These are phyloP conservation scores for Paraphaeosphaeria sporulosa DNA, from an alignment of 2,329 filamentous ascomycete species.

Conservation along the genomic window DNA sequence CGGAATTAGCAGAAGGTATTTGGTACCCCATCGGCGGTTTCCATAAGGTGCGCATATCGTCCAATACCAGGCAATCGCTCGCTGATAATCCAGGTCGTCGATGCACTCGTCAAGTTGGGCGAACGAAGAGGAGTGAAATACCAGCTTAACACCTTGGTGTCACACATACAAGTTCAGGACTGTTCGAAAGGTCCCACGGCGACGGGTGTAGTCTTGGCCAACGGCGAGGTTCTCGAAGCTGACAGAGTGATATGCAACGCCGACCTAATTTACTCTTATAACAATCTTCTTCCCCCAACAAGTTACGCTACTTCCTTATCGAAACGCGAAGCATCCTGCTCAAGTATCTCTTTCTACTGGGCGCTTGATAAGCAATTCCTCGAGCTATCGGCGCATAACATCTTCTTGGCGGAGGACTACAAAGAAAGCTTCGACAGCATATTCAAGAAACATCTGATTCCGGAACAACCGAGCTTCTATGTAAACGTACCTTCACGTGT, in stretches of 20 bases:
- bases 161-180: slow-evolving; percentile 63
- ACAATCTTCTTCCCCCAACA: slow-evolving; percentile 68
- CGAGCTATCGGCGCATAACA: slow-evolving; percentile 74
- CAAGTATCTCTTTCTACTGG: slow-evolving; percentile 81
- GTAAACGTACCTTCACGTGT: slow-evolving; percentile 77
- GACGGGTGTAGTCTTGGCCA: slow-evolving; percentile 66
- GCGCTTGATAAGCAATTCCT: slow-evolving; percentile 66
- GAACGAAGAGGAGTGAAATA: slow-evolving; percentile 69
- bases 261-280: slow-evolving; percentile 78
- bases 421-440: slow-evolving; percentile 77
- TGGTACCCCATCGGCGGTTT: slow-evolving; percentile 79
- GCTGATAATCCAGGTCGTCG: slow-evolving; percentile 54
- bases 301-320: slow-evolving; percentile 52
- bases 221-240: slow-evolving; percentile 65
- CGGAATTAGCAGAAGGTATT: slow-evolving; percentile 77
- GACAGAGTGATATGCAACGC: slow-evolving; percentile 76
- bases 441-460: slow-evolving; percentile 73
- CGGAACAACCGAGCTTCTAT: slow-evolving; percentile 75
- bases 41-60: slow-evolving; percentile 58
- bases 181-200: slow-evolving; percentile 52
- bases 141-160: slow-evolving; percentile 65
- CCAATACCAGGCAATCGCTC: background rate
- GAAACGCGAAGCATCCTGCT: slow-evolving; percentile 69
- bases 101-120: slow-evolving; percentile 69
- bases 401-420: slow-evolving; percentile 78